A percentile compares a stretch with the other conserved stretches of the same genome.
phyloP scores from a whole-genome alignment of 2,329 filamentous ascomycete species.

The Aspergillus chevalieri region DNA sequence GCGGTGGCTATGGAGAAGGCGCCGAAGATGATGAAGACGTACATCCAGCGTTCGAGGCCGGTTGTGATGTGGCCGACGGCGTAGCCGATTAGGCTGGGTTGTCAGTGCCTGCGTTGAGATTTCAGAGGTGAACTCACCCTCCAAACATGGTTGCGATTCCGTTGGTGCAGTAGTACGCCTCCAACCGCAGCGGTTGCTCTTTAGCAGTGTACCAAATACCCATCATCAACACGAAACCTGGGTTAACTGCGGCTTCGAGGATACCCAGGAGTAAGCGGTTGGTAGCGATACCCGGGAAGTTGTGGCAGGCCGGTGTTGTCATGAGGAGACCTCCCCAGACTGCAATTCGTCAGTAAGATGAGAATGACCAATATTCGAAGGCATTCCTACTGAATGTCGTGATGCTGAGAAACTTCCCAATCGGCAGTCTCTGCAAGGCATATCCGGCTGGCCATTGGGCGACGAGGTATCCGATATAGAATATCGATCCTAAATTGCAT shows the following conservation, averaged over 20 bases:
- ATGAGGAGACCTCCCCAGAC: constrained; percentile 43
- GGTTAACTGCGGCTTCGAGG: constrained; percentile 45
- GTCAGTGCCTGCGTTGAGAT: neutral
- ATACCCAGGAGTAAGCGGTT: constrained; percentile 44
- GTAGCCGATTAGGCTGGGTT: constrained; percentile 45
- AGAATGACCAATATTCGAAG: no score
- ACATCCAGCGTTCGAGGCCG: constrained; percentile 49
- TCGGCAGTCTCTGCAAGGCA: constrained; percentile 41
- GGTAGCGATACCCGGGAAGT: constrained; percentile 40
- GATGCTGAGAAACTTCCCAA: constrained; percentile 40
- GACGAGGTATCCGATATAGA: constrained; percentile 46
- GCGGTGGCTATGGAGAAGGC: constrained; percentile 32
- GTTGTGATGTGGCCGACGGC: constrained; percentile 54
- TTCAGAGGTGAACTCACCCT: constrained; percentile 27
- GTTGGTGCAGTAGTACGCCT: constrained; percentile 54
- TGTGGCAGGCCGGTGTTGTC: constrained; percentile 38
- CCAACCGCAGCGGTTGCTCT: constrained; percentile 48
- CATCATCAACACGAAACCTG: constrained; percentile 47
- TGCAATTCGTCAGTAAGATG: neutral
- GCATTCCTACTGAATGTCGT: constrained; percentile 29
- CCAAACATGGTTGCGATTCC: constrained; percentile 58
- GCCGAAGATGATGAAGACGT: constrained; percentile 54
- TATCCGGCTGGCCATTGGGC: constrained; percentile 43
- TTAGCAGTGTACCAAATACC: constrained; percentile 46
- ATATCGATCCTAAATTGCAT: constrained; percentile 34